Conservation (phyloP, 768 basidiomycete genomes). For the Pseudohyphozyma bogoriensis region DNA sequence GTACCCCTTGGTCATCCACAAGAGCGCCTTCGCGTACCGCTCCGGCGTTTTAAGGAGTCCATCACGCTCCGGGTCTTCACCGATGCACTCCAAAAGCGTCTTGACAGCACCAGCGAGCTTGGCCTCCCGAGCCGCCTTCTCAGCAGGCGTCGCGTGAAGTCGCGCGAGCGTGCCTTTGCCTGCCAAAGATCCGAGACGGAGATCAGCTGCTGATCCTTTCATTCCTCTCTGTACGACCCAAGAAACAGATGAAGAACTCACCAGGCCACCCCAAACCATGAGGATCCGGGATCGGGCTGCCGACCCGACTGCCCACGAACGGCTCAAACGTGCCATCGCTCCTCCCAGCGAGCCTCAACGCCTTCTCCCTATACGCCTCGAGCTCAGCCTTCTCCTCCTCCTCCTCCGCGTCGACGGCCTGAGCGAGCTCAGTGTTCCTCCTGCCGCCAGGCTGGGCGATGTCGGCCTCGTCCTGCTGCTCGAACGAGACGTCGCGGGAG, state of each 20-base stretch:
- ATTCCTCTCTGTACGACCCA: neutral
- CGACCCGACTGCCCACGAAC: neutral
- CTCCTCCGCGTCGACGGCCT: neutral
- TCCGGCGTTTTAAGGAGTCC: conserved; percentile 86
- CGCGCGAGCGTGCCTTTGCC: conserved; percentile 30
- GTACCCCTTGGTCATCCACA: conserved; percentile 99
- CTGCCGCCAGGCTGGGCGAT: neutral
- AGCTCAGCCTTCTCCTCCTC: neutral
- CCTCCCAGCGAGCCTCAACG: neutral
- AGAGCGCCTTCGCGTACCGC: conserved; percentile 86
- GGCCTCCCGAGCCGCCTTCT: conserved; percentile 36
- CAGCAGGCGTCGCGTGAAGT: conserved; percentile 16
- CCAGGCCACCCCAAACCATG: neutral
- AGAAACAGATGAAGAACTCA: neutral
- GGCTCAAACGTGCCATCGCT: neutral
- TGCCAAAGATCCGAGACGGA: neutral
- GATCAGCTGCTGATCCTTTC: neutral
- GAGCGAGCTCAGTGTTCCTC: neutral
- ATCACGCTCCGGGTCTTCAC: conserved; percentile 93
- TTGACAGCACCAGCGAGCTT: conserved; percentile 75
- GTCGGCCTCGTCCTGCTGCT: neutral
- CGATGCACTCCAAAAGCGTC: conserved; percentile 89
- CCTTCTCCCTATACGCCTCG: neutral
- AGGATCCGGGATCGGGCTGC: neutral
- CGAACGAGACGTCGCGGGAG: too few species aligned